Conservation (phyloP, 208 protist genomes). For the Porcisia hertigi region DNA sequence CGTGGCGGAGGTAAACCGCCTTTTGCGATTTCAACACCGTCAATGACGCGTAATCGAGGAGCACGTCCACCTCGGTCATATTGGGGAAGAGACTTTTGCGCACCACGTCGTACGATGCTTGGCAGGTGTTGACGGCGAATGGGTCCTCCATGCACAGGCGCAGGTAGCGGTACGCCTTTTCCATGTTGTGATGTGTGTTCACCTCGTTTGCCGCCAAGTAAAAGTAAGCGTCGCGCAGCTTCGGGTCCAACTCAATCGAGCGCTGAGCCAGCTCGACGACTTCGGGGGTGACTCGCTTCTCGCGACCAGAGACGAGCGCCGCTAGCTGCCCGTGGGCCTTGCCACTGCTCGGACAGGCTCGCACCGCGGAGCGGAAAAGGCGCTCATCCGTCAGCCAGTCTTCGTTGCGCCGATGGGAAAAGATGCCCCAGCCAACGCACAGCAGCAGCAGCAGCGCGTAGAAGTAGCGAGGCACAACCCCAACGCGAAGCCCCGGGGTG, state of each 20-base stretch:
- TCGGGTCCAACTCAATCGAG: conserved; percentile 36
- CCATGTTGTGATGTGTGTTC: conserved; percentile 25
- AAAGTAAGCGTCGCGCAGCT: conserved; percentile 42
- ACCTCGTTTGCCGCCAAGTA: conserved; percentile 44
- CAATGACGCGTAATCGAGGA: conserved; percentile 40
- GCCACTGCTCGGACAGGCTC: conserved; percentile 56
- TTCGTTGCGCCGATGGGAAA: conserved; percentile 41
- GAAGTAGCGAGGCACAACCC: conserved; percentile 14
- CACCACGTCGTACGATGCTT: conserved; percentile 24
- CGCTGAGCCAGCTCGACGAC: conserved; percentile 27
- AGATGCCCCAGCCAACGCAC: conserved; percentile 32
- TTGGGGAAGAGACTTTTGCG: conserved; percentile 31
- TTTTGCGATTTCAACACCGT: conserved; percentile 22
- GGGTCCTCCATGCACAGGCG: conserved; percentile 41
- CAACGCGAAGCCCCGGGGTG: conserved; percentile 13
- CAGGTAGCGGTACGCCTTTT: conserved; percentile 32
- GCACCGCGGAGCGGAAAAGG: conserved; percentile 47
- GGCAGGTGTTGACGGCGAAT: conserved; percentile 34
- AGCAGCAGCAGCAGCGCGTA: conserved; percentile 32
- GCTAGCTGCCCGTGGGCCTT: conserved; percentile 44
- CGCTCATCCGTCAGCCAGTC: conserved; percentile 49
- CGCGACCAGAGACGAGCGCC: conserved; percentile 15
- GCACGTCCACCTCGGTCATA: conserved; percentile 39
- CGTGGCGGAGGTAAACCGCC: conserved; percentile 35
- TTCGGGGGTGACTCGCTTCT: conserved; percentile 27